phyloP scores from a whole-genome alignment of 2,329 filamentous ascomycete genomes.

The Chrysoporthe cubensis region DNA sequence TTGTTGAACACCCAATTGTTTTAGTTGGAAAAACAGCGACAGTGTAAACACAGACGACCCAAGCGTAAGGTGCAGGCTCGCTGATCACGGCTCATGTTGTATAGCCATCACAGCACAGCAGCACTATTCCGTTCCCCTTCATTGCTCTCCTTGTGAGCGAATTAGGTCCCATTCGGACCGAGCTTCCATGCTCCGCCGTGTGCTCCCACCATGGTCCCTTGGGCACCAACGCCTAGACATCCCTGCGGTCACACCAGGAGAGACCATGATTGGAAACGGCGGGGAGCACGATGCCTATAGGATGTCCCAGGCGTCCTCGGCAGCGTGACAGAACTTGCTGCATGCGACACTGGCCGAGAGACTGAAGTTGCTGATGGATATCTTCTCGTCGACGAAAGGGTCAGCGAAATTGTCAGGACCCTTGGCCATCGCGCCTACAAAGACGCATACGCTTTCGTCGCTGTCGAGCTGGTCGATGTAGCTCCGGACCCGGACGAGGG shows the following conservation, averaged over 20 bases:
- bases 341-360: constrained; percentile 96
- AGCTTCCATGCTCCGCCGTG: not conserved
- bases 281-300: constrained; percentile 54
- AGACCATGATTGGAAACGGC: not conserved
- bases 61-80: constrained; percentile 52
- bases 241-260: not conserved
- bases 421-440: constrained; percentile 98
- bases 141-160: constrained; percentile 14
- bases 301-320: constrained; percentile 94
- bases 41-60: constrained; percentile 71
- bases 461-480: constrained; percentile 80
- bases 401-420: constrained; percentile 95
- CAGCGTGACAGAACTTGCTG: constrained; percentile 99
- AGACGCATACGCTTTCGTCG: constrained; percentile 95
- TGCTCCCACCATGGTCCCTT: not conserved
- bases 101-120: constrained; percentile 59
- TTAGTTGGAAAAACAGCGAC: constrained; percentile 86
- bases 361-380: constrained; percentile 98
- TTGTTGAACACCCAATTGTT: constrained; percentile 78
- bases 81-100: constrained; percentile 70
- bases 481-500: constrained; percentile 83
- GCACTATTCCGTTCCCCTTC: constrained; percentile 32
- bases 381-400: constrained; percentile 91
- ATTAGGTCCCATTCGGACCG: too few species aligned
- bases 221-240: not conserved